Evolutionary conservation across 2,329 filamentous ascomycete genomes (phyloP), one percentile per base, ranked within the genome.

Genomic region (Ascochyta clinopodiicola): DNA sequence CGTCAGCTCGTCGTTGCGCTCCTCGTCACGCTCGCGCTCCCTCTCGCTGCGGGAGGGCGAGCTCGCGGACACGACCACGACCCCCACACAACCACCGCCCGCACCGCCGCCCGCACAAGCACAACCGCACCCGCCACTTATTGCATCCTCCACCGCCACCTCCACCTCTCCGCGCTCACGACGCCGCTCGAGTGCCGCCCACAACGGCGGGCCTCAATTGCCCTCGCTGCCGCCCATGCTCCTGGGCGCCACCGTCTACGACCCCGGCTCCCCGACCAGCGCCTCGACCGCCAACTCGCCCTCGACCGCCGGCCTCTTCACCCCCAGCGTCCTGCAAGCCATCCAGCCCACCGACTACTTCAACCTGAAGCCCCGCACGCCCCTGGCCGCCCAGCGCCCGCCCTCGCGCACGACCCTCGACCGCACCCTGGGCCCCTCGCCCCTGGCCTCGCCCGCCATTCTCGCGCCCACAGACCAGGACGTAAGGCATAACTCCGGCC

Each of bases 121-220:
- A 17, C 46, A n/a, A 39, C 37, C 19, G 19, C 48, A 25, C 32
- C 40, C 43, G 25, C 29, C 50, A 29, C 17, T 17, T 17, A 17
- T 17, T 17, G 17, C 17, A 2, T 17, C 17, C 17, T 17, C 9
- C 49, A 68, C 45, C 49, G 19, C 17, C 42, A 17, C 17, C 17
- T 22, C 42, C 69, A 62, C 67, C 69, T 63, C 40, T 3, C 60
- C 56, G 5, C 27, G 55, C 38, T 29, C 60, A 58, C 44, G 69
- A 57, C 74, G 78, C 46, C 74, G 77, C 62, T 77, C 75, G 52
- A 80, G 78, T 64, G 68, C 73, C 39, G 70, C 73, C 79, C 27
- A 29, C 27, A 17, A 17, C 17, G 8, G 27, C 27, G 27, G 8
- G 22, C 35, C 68, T 35, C 71, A 74, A 45, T 70, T 70, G 29